These are phyloP conservation scores for Artomyces pyxidatus DNA, from an alignment of 768 basidiomycete species.

Conservation along the genomic window DNA sequence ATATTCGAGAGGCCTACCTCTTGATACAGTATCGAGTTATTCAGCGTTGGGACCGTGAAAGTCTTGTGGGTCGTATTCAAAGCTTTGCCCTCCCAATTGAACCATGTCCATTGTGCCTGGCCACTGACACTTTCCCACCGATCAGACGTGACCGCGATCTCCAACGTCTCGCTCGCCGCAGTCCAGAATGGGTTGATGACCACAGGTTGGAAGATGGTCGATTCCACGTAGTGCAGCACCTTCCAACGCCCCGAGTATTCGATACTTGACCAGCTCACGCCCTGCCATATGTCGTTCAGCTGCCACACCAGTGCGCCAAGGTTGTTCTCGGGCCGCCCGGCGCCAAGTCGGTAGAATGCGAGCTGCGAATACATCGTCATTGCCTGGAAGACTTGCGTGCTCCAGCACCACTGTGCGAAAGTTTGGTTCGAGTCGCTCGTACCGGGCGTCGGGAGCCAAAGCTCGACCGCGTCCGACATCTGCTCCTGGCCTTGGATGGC, in stretches of 20 bases:
- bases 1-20: slow-evolving; percentile 35
- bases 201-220: slow-evolving; percentile 37
- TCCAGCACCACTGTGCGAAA: slow-evolving; percentile 57
- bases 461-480: slow-evolving; percentile 41
- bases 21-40: slow-evolving; percentile 38
- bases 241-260: slow-evolving; percentile 57
- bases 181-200: slow-evolving; percentile 52
- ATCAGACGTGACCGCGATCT: slow-evolving; percentile 44
- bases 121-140: slow-evolving; percentile 39
- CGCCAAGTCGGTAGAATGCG: slow-evolving; percentile 51
- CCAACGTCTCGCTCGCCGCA: slow-evolving; percentile 35
- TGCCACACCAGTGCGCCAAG: slow-evolving; percentile 53
- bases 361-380: slow-evolving; percentile 51
- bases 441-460: slow-evolving; percentile 47
- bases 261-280: slow-evolving; percentile 44
- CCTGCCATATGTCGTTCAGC: slow-evolving; percentile 56
- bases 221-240: slow-evolving; percentile 44
- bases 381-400: slow-evolving; percentile 54
- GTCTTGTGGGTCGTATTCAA: slow-evolving; percentile 30
- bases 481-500: slow-evolving; percentile 43
- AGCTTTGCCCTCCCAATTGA: slow-evolving; percentile 41
- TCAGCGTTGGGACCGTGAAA: slow-evolving; percentile 40
- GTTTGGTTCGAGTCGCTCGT: slow-evolving; percentile 46
- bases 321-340: slow-evolving; percentile 49
- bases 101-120: slow-evolving; percentile 45